Base-by-base conservation (phyloP, 2,329 filamentous ascomycete species). In the Fusarium sublunatum region DNA sequence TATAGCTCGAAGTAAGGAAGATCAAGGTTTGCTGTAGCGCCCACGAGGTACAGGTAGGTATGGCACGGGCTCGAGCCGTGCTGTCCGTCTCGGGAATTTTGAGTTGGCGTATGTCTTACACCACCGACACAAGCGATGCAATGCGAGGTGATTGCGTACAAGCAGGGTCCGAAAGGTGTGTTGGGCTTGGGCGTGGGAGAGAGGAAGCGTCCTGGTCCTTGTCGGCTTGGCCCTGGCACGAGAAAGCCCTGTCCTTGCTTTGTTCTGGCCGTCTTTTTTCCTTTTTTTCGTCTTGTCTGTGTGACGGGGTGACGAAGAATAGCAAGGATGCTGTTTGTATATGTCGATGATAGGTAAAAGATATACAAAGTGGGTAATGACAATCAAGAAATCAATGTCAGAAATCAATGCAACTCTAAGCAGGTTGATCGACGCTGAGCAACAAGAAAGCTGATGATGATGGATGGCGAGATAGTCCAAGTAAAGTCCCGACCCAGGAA, bases 31-130 rank as follows among this genome's bases (percentile, higher is more conserved):
- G 54, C 41, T 59, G 41, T 59, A 59, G 53, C 40, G 51, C 34
- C 43, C 39, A 43, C 28, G 46, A 45, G 39, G 35, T 46, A 38
- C 26, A 32, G 50, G 41, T 12, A 44, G 55, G 55, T 52, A 38
- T 64, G 49, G 48, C 46, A 48, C 43, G 42, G 48, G 61, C 31
- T 50, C 48, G 42, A 19, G 19, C n/a, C n/a, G 31, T 52, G 49
- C 53, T 32, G 58, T 49, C 48, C 50, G 62, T 61, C 53, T 65
- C 64, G 59, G 64, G 64, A 54, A 62, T 65, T 70, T 68, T 67
- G 62, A 67, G 67, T 69, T 68, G 67, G 61, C 50, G 46, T 44
- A 61, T 69, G 67, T 68, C 67, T 68, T 67, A 69, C 58, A 66
- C 58, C 53, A 49, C 53, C 60, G 58, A 44, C 45, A 42, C 31